Conservation (phyloP, 768 basidiomycete species). For the Tephrocybe sp. region DNA sequence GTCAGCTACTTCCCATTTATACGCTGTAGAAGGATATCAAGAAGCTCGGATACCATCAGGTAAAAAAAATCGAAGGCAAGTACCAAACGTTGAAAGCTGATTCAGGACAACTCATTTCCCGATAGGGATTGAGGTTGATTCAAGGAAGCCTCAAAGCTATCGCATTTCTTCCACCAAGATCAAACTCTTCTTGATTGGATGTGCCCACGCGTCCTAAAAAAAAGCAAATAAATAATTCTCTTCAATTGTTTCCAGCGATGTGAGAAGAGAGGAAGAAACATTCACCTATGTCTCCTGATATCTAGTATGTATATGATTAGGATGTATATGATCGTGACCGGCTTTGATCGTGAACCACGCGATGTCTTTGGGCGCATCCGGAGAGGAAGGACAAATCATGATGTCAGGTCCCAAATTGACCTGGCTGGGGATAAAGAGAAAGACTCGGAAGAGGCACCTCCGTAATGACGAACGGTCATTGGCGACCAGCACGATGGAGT, state of each 20-base stretch:
- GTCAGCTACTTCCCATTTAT: conserved; percentile 6
- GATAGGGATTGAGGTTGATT: not conserved
- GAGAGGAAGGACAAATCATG: not conserved
- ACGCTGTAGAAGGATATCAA: not conserved
- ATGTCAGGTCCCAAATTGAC: not conserved
- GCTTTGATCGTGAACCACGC: no score
- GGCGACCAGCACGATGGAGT: not conserved
- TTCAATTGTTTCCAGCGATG: not conserved
- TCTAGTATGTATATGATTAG: conserved; percentile 1
- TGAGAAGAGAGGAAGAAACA: no score
- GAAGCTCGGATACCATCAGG: conserved; percentile 6
- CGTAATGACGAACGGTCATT: not conserved
- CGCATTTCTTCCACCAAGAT: not conserved
- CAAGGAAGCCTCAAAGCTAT: conserved; percentile 1
- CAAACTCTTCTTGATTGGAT: conserved; percentile 11
- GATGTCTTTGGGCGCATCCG: no score
- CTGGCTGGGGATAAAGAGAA: not conserved
- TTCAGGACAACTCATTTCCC: conserved; percentile 1
- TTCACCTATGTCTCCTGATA: conserved; percentile 6
- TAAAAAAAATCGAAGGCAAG: conserved; percentile 1
- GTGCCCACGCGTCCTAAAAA: conserved; percentile 7
- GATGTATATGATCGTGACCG: no score
- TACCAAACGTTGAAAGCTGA: not conserved
- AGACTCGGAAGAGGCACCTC: conserved; percentile 3
- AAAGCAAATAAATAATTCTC: no score